Evolutionary conservation across 108 stramenopile genomes (phyloP).

Genomic region (Parietichytrium sp.): DNA sequence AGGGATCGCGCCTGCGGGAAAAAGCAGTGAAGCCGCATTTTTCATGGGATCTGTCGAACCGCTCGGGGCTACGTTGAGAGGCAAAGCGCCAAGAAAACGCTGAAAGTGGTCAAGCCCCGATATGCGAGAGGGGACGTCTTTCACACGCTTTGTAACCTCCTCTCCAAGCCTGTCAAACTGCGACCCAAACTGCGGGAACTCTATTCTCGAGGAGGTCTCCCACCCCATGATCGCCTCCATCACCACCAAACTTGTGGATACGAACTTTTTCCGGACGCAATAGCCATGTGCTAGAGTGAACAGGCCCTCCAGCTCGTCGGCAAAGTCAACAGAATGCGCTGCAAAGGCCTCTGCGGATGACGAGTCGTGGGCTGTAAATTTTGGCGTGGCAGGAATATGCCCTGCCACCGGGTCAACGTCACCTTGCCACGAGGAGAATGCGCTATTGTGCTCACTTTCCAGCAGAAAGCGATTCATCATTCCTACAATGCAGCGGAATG

Average conservation of each 20-base stretch:
- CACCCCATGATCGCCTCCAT: background rate
- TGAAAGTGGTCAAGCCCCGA: conserved; percentile 27
- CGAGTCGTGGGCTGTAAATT: background rate
- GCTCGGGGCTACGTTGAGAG: background rate
- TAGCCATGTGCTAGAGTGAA: background rate
- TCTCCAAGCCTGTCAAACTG: background rate
- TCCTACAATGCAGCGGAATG: background rate
- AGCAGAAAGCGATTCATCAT: background rate
- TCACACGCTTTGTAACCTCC: background rate
- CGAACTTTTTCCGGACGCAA: background rate
- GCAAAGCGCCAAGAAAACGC: background rate
- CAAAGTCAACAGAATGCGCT: background rate
- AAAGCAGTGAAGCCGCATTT: no score
- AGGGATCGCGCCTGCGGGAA: background rate
- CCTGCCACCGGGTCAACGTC: no score
- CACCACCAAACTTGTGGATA: background rate
- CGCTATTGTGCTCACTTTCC: background rate
- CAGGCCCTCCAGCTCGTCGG: background rate
- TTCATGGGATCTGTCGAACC: no score
- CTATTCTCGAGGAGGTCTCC: background rate
- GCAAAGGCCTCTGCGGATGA: background rate
- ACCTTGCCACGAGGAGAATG: no score
- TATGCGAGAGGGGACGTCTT: background rate
- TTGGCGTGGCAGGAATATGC: no score
- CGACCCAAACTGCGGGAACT: background rate